These are phyloP conservation scores for Ogataea salicorniae DNA, from an alignment of 805 yeast genomes.

Conservation along the genomic window DNA sequence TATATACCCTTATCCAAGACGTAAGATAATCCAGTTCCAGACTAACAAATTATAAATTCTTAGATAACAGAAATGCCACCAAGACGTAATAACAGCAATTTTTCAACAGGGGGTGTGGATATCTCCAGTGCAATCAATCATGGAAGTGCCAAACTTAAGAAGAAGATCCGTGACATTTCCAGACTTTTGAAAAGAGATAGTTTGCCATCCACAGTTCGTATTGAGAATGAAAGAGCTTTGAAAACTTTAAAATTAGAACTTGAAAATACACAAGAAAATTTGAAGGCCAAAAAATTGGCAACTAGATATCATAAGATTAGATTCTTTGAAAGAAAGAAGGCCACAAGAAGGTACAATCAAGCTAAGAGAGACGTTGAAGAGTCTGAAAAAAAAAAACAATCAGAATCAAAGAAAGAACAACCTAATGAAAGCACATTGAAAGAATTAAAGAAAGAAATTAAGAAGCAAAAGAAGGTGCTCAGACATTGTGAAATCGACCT, in stretches of 20 bases:
- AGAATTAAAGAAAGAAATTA: conserved; percentile 25
- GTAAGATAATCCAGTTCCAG: too few relatives aligned
- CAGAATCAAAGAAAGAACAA: neutral
- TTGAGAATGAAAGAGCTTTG: conserved; percentile 42
- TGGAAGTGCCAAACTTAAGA: conserved; percentile 56
- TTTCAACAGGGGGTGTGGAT: conserved; percentile 15
- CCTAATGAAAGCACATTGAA: conserved; percentile 19
- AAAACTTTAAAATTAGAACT: conserved; percentile 45
- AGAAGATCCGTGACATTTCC: conserved; percentile 81
- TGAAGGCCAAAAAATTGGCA: conserved; percentile 40
- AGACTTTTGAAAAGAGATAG: conserved; percentile 55
- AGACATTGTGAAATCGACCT: conserved; percentile 60
- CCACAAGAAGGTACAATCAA: conserved; percentile 61
- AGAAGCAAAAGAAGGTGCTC: conserved; percentile 42
- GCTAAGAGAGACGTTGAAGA: conserved; percentile 37
- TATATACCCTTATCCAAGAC: too few relatives aligned
- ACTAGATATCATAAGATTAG: conserved; percentile 88
- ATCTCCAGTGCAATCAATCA: conserved; percentile 25
- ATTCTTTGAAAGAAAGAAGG: conserved; percentile 87
- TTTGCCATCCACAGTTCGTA: conserved; percentile 50
- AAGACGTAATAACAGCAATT: neutral
- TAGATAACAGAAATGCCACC: conserved; percentile 2
- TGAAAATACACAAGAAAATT: conserved; percentile 33
- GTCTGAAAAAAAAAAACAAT: conserved; percentile 25
- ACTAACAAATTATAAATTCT: too few relatives aligned